These are phyloP conservation scores for Priceomyces medius DNA, from an alignment of 805 yeast species.

Conservation along the genomic window DNA sequence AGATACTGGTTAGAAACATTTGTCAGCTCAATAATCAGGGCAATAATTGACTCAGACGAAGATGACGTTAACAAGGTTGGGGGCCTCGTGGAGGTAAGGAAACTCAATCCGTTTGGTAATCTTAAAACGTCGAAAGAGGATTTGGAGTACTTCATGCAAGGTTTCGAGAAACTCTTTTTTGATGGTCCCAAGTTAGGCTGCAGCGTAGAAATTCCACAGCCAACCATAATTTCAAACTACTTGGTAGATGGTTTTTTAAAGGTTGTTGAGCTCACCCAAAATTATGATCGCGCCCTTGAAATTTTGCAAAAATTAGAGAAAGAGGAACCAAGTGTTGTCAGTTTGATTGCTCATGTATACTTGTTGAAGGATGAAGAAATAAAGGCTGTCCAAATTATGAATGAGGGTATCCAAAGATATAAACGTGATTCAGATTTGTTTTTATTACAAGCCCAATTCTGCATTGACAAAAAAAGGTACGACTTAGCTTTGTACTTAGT, in stretches of 20 bases:
- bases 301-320: constrained; percentile 52
- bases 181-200: constrained; percentile 68
- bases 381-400: constrained; percentile 52
- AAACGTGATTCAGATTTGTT: constrained; percentile 58
- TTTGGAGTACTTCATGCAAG: constrained; percentile 51
- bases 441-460: constrained; percentile 57
- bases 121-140: constrained; percentile 44
- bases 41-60: constrained; percentile 68
- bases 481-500: constrained; percentile 62
- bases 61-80: constrained; percentile 55
- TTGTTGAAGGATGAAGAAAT: constrained; percentile 59
- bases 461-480: constrained; percentile 49
- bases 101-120: constrained; percentile 68
- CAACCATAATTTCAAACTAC: constrained; percentile 63
- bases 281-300: constrained; percentile 59
- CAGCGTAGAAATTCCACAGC: constrained; percentile 64
- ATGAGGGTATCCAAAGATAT: constrained; percentile 47
- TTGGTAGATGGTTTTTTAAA: constrained; percentile 72
- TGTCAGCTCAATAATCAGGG: constrained; percentile 70
- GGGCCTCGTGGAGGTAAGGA: constrained; percentile 79
- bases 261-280: constrained; percentile 62
- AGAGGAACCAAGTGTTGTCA: constrained; percentile 55
- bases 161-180: constrained; percentile 64
- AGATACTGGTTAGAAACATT: constrained; percentile 51
- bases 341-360: constrained; percentile 54